phyloP scores from a whole-genome alignment of 495 filamentous ascomycete genomes.

The Aspergillus diversus region DNA sequence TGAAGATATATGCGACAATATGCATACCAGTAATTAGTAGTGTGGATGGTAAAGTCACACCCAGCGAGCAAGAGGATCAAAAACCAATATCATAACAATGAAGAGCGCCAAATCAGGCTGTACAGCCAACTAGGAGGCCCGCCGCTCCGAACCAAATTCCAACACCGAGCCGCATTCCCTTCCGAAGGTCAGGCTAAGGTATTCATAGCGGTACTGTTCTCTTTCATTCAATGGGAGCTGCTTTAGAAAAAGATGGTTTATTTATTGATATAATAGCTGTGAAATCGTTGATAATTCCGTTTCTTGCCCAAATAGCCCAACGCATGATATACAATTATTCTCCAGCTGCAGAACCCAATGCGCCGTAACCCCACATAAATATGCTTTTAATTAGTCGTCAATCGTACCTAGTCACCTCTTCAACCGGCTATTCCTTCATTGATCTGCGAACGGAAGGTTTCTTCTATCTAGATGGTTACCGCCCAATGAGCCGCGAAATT shows the following conservation, averaged over 20 bases:
- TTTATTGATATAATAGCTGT: no score
- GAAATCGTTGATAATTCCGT: not conserved
- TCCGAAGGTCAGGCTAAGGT: no score
- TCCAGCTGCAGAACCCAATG: slow-evolving; percentile 12
- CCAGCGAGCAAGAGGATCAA: not conserved
- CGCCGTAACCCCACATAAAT: slow-evolving; percentile 28
- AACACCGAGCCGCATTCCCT: no score
- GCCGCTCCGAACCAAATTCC: not conserved
- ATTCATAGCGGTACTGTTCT: no score
- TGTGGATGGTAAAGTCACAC: not conserved
- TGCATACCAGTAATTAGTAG: not conserved
- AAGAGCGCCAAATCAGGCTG: not conserved
- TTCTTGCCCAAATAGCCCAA: slow-evolving; percentile 13
- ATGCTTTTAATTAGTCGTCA: slow-evolving; percentile 22
- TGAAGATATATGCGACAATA: not conserved
- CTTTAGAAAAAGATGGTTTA: no score
- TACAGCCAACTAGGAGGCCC: not conserved
- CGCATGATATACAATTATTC: slow-evolving; percentile 8
- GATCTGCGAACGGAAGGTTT: slow-evolving; percentile 26
- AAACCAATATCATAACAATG: not conserved
- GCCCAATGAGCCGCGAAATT: slow-evolving; percentile 28
- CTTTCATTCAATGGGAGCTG: no score
- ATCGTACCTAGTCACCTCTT: slow-evolving; percentile 18
- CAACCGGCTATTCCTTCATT: slow-evolving; percentile 17
- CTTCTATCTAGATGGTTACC: slow-evolving; percentile 29